Base-by-base conservation (phyloP, 768 basidiomycete species). In the Exsudoporus frostii region DNA sequence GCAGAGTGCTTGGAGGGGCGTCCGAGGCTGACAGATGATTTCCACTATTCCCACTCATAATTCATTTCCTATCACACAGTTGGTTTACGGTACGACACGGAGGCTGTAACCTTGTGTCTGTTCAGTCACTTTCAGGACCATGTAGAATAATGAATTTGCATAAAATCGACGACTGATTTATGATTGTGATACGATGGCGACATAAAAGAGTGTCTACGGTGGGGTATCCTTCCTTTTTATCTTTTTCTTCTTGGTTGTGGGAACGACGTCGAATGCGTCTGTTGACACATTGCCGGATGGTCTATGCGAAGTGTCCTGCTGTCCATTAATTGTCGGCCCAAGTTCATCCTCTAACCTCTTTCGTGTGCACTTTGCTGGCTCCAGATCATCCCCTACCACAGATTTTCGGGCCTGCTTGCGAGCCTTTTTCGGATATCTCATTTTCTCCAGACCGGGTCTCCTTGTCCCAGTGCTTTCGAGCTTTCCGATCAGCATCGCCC, bases 1-100 rank as follows among this genome's bases (percentile, higher is more conserved):
- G 83, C 91, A 92, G 69, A 92, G 91, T 58, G 91, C 90, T 39
- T 93, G 91, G 90, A 81, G 90, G 66, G 78, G 86, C 62, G 75
- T 79, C 38, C 77, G 83, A 52, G 79, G 76, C 64, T 87, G 64
- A 76, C 45, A 40, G 54, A 58, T 55, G 55, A 30, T 45, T 30
- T 29, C 36, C 39, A 30, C 15, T n/a, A 45, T 51, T 47, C 4
- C 37, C 36, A 34, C 4, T 46, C 52, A 49, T 45, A 42, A 45
- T 20, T 25, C 53, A 58, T 56, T 53, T 29, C 50, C 47, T n/a
- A 42, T 33, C 22, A 32, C 22, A 32, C 51, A 52, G 44, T 51
- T 48, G 52, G 50, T 56, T 56, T 45, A 32, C 43, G 38, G 24
- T 40, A 48, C 46, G 45, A 57, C 24, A 63, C 43, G 43, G n/a